These are phyloP conservation scores for Suillus ampliporus DNA, from an alignment of 768 basidiomycete species.

Conservation along the genomic window DNA sequence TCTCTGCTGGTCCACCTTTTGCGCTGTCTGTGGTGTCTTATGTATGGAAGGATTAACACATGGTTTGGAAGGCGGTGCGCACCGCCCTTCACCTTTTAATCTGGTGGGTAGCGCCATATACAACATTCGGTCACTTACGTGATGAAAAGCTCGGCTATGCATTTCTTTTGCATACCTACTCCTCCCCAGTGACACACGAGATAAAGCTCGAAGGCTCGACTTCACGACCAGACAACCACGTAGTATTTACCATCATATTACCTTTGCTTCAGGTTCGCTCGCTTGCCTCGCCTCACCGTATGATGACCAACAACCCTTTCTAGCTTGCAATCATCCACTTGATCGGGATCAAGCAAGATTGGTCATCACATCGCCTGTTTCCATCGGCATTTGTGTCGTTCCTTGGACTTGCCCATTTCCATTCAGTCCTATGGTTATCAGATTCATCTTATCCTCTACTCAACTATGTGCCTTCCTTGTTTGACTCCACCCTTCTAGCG, in stretches of 20 bases:
- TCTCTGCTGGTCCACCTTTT: conserved; percentile 78
- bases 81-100: conserved; percentile 70
- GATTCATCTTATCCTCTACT: conserved; percentile 66
- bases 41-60: conserved; percentile 69
- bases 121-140: conserved; percentile 17
- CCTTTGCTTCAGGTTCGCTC: conserved; percentile 70
- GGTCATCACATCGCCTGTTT: conserved; percentile 70
- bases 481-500: conserved; percentile 66
- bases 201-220: conserved; percentile 48
- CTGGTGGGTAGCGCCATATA: conserved; percentile 51
- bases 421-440: conserved; percentile 58
- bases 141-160: conserved; percentile 70
- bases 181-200: conserved; percentile 63
- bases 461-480: conserved; percentile 74
- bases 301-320: conserved; percentile 8
- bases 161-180: conserved; percentile 76
- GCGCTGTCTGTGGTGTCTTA: conserved; percentile 67
- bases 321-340: conserved; percentile 70
- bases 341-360: conserved; percentile 65
- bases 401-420: conserved; percentile 70
- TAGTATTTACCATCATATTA: conserved; percentile 71
- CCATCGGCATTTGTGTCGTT: conserved; percentile 69
- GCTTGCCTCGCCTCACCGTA: conserved; percentile 4
- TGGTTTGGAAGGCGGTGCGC: conserved; percentile 67
- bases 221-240: conserved; percentile 74